Evolutionary conservation across 2,329 filamentous ascomycete species (phyloP).

Genomic region (Thermothelomyces thermophilus): DNA sequence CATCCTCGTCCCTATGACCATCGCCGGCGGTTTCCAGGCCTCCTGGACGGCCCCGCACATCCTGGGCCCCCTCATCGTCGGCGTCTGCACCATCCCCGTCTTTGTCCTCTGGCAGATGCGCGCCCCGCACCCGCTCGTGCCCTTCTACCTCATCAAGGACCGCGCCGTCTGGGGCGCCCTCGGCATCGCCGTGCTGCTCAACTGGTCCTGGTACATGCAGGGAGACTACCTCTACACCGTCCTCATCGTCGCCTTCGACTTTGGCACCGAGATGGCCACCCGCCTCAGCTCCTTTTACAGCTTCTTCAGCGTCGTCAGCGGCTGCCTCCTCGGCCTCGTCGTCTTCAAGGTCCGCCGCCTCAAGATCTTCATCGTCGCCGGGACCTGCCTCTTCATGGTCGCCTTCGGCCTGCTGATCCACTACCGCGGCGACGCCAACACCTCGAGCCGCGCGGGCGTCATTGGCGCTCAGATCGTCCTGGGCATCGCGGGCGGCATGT

Average conservation of each 20-base stretch:
- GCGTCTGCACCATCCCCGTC: conserved; percentile 41
- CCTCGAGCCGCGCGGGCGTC: conserved; percentile 46
- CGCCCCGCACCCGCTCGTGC: conserved; percentile 49
- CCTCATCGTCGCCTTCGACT: conserved; percentile 54
- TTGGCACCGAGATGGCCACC: conserved; percentile 49
- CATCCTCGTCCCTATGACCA: conserved; percentile 39
- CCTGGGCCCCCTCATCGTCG: conserved; percentile 40
- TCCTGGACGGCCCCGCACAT: conserved; percentile 35
- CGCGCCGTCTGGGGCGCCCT: conserved; percentile 58
- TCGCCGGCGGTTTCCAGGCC: conserved; percentile 37
- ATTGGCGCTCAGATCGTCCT: conserved; percentile 57
- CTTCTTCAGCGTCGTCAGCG: conserved; percentile 50
- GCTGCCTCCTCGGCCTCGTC: conserved; percentile 49
- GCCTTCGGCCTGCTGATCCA: conserved; percentile 59
- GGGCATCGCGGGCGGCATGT: conserved; percentile 58
- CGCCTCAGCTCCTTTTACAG: conserved; percentile 55
- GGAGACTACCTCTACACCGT: conserved; percentile 59
- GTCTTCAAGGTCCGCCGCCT: conserved; percentile 52
- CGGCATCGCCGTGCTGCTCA: conserved; percentile 50
- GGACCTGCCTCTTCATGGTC: conserved; percentile 55
- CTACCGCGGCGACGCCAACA: conserved; percentile 50
- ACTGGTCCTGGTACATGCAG: conserved; percentile 57
- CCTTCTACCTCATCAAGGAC: conserved; percentile 55
- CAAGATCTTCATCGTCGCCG: conserved; percentile 57
- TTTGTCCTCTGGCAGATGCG: conserved; percentile 45